A percentile compares a stretch with the other conserved stretches of the same genome.
phyloP scores from a whole-genome alignment of 768 basidiomycete genomes.

The Hemileccinum rubropunctum region DNA sequence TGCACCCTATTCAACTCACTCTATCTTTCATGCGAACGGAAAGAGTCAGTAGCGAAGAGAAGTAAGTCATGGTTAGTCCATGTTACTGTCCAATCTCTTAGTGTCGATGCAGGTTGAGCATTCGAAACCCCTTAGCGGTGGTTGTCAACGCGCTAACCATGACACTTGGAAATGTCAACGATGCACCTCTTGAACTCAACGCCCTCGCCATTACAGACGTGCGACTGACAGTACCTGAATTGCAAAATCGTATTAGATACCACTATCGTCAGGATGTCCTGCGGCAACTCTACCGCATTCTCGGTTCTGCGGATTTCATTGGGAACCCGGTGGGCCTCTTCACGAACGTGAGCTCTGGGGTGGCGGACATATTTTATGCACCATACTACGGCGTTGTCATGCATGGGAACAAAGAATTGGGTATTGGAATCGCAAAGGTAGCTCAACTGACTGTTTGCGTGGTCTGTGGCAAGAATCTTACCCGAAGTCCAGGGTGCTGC shows the following conservation, averaged over 20 bases:
- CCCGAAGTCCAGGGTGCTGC: conserved; percentile 74
- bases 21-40: conserved; percentile 98
- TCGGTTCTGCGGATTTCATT: conserved; percentile 98
- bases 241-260: conserved; percentile 80
- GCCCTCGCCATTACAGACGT: conserved; percentile 93
- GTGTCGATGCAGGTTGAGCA: conserved; percentile 50
- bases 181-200: conserved; percentile 91
- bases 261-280: conserved; percentile 94
- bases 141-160: conserved; percentile 94
- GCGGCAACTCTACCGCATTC: conserved; percentile 90
- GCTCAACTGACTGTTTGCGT: background rate
- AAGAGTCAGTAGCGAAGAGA: conserved; percentile 87
- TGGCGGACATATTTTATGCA: conserved; percentile 98
- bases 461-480: conserved; percentile 11
- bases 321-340: conserved; percentile 96
- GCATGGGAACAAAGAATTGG: conserved; percentile 93
- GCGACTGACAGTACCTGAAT: conserved; percentile 79
- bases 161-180: conserved; percentile 96
- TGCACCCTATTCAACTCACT: conserved; percentile 90
- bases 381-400: conserved; percentile 96
- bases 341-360: conserved; percentile 96
- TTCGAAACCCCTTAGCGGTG: conserved; percentile 89
- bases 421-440: conserved; percentile 92
- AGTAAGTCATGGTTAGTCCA: conserved; percentile 50
- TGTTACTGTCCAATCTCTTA: conserved; percentile 1